Evolutionary conservation across 805 yeast genomes (phyloP), one percentile per base, ranked within the genome.

Genomic region (Lipomyces lipofer): DNA sequence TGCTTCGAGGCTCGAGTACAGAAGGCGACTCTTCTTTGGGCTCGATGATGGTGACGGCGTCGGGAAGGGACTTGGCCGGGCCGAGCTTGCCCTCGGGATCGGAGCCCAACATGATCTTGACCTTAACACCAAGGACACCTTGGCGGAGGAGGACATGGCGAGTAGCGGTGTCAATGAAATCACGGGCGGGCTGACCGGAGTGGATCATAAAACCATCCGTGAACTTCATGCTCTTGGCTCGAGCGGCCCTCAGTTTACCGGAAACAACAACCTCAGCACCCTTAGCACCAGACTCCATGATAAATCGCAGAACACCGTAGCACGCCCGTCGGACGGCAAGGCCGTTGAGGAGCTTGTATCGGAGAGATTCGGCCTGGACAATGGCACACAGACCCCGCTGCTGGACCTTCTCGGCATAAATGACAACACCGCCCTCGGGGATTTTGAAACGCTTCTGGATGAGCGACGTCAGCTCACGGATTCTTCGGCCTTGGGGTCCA

Each of bases 181-280:
- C 99, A 70, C 82, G 85, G 78, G 92, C 94, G 81, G 99, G 99
- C 84, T 94, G 99, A 88, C 99, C 99, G 73, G 97, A 90, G 94
- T 94, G 99, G 85, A 94, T 94, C 94, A 94, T 88, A 96, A 94
- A 94, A 84, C 99, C 99, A 77, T 92, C 98, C 76, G 94, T 86
- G 86, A 92, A 94, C 82, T 94, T 94, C 96, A 94, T 95, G 73
- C 97, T 85, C 88, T 94, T 94, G 73, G 99, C 99, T 85, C 99
- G 90, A 73, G 98, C 99, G 80, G 97, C 99, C 83, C 97, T 89
- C 78, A 95, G 86, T 83, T 94, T 94, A 86, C 99, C 99, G 70
- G 97, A 90, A 75, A 94, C 88, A 71, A 94, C 98, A 78, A 94
- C 99, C 84, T 94, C 99, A 75, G 95, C 97, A 91, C 99, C 99